A percentile compares a stretch with the other conserved stretches of the same genome.
Evolutionary conservation across 352 stramenopile species (phyloP).

Genomic region (Globisporangium cystogenes): DNA sequence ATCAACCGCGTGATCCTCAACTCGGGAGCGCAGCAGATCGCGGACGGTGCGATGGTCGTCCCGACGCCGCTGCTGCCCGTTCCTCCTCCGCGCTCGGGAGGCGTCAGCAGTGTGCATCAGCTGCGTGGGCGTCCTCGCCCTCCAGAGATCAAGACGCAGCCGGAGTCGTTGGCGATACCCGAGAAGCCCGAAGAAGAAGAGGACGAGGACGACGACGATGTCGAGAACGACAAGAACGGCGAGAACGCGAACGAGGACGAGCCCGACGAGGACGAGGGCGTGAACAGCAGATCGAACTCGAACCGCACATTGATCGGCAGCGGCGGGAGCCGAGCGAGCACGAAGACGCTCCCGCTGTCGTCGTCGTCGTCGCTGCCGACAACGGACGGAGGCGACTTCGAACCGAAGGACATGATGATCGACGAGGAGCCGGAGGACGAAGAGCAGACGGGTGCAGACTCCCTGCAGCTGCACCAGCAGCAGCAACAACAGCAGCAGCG

Average conservation of each 20-base stretch:
- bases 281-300: slow-evolving; percentile 25
- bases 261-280: slow-evolving; percentile 6
- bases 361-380: slow-evolving; percentile 37
- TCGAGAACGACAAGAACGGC: slow-evolving; percentile 10
- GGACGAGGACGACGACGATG: not conserved
- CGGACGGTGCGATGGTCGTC: not conserved
- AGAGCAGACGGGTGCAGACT: slow-evolving; percentile 4
- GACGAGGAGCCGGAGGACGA: slow-evolving; percentile 41
- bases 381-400: slow-evolving; percentile 28
- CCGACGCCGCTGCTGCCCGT: not conserved
- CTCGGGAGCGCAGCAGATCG: slow-evolving; percentile 25
- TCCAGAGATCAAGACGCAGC: slow-evolving; percentile 6
- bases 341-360: slow-evolving; percentile 45
- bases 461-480: not conserved
- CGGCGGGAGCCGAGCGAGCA: slow-evolving; percentile 34
- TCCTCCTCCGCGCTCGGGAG: not conserved
- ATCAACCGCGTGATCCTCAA: slow-evolving; percentile 79
- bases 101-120: not conserved
- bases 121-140: slow-evolving; percentile 3
- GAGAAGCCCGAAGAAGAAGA: not conserved
- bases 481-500: not conserved
- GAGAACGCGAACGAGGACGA: slow-evolving; percentile 22
- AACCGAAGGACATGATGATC: slow-evolving; percentile 23
- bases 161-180: not conserved
- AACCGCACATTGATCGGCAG: slow-evolving; percentile 45